Base-by-base conservation (phyloP, 768 basidiomycete genomes). In the Boletus barrowsii region DNA sequence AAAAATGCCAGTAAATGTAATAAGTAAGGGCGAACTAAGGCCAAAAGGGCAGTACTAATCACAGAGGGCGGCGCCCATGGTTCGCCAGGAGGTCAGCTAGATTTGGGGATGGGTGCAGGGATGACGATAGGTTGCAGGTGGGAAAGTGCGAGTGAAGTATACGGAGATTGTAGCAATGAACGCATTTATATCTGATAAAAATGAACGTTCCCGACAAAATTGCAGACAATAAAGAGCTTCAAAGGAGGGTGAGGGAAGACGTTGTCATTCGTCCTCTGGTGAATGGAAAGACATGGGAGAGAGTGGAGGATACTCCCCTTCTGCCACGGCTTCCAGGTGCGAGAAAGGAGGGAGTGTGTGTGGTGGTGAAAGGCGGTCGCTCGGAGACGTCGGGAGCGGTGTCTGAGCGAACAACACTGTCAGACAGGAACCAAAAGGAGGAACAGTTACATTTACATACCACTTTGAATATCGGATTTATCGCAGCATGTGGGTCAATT, bases 391-490 rank as follows among this genome's bases (percentile, higher is more conserved):
- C 30, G 82, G 79, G 60, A 81, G 70, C 67, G 83, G 81, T 54
- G 83, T 79, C 83, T 87, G 44, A 51, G 41, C 24, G 39, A 40
- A 51, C 15, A 32, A 42, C 22, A 45, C 52, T 14, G 46, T 58
- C 40, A 68, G 48, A 37, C 29, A 37, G 32, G 36, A 43, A 24
- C 53, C 13, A 35, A 5, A 33, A 45, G 7, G 10, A 36, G 29
- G 29, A 22, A 22, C 22, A 22, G 22, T 22, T 3, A 52, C 3
- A 29, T 36, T 53, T 18, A 83, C 90, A 77, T 74, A 92, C 90
- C 76, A 93, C 90, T 82, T 89, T 87, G 78, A 93, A 93, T 68
- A 92, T 91, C 29, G 90, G 88, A 70, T 93, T 90, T 65, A 91
- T 88, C 33, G 78, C 80, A 43, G 84, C 81, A 66, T 84, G 86